Evolutionary conservation across 2,329 filamentous ascomycete genomes (phyloP).

Genomic region (Penicillium occitanis): DNA sequence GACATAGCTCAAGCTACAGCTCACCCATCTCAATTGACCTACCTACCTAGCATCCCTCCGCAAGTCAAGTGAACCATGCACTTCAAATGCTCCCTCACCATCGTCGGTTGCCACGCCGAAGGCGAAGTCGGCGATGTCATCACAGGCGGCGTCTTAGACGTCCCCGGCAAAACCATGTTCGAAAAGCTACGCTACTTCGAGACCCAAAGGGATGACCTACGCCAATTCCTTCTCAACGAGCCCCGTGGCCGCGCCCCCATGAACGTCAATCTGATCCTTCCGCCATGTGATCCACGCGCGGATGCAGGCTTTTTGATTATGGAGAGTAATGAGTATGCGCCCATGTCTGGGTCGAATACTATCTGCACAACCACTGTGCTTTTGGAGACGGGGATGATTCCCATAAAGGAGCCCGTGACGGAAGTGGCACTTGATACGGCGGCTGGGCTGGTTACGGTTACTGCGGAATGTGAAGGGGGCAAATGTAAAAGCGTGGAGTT

Average conservation of each 20-base stretch:
- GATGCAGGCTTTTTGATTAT: slow-evolving; percentile 50
- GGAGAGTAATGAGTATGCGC: slow-evolving; percentile 49
- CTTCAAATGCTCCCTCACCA: slow-evolving; percentile 20
- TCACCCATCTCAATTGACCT: not conserved
- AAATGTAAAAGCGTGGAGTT: slow-evolving; percentile 49
- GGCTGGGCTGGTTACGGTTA: slow-evolving; percentile 45
- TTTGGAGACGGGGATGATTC: slow-evolving; percentile 50
- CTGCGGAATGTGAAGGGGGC: slow-evolving; percentile 44
- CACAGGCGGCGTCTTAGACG: slow-evolving; percentile 50
- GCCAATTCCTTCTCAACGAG: slow-evolving; percentile 49
- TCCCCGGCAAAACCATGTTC: slow-evolving; percentile 46
- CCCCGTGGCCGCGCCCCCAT: slow-evolving; percentile 47
- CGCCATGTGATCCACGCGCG: slow-evolving; percentile 47
- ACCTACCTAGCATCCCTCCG: not conserved
- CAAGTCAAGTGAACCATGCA: slow-evolving; percentile 4
- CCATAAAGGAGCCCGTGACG: slow-evolving; percentile 49
- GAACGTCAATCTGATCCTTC: slow-evolving; percentile 44
- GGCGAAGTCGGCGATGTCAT: slow-evolving; percentile 52
- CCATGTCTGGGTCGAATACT: slow-evolving; percentile 50
- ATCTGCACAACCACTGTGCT: slow-evolving; percentile 49
- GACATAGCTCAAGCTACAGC: not conserved
- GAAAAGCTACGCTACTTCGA: slow-evolving; percentile 50
- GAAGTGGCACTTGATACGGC: slow-evolving; percentile 46
- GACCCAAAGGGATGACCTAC: slow-evolving; percentile 42
- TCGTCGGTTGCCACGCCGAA: slow-evolving; percentile 31